Base-by-base conservation (phyloP, 2,329 filamentous ascomycete species). In the Akanthomyces muscarius region DNA sequence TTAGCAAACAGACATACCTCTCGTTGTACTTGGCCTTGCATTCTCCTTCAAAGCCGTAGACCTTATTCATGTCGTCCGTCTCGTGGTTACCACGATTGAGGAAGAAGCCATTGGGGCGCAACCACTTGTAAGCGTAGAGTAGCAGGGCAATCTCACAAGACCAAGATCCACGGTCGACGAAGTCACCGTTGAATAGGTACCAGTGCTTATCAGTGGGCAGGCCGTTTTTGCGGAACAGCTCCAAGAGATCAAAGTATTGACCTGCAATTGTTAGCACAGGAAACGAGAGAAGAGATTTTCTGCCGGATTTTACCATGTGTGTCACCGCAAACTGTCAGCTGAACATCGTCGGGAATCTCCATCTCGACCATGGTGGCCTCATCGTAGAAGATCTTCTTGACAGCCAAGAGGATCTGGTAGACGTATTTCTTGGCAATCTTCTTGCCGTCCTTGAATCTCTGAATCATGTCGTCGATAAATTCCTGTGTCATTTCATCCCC, bases 21-120 rank as follows among this genome's bases (percentile, higher is more conserved):
- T 97, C 95, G 74, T 91, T 97, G 78, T 99, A 99, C 79, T 99
- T 99, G 69, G 92, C 91, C 76, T 94, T 95, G 82, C 95, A 98
- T 76, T 99, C 95, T 73, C 95, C 95, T 77, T 99, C 95, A 71
- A 99, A 99, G 21, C 95, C 95, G 74, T 99, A 99, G 61, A 95
- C 93, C 68, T 92, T 88, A 82, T 99, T 99, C 95, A 99, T 99
- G 77, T 97, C 94, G 74, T 98, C 94, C 55, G 95, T 98, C 80
- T 99, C 95, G 78, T 99, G 95, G 78, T 99, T 99, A 69, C 95
- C 95, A 66, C 95, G 88, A 82, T 99, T 99, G 67, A 99, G 81
- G 85, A 96, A 98, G 83, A 99, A 94, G 61, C 83, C 86, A 50
- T 87, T 85, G 8, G 95, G 95, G 61, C 90, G 87, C 70, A 98